Evolutionary conservation across 139 green algal genomes (phyloP).

Genomic region (Chlorella sp.): DNA sequence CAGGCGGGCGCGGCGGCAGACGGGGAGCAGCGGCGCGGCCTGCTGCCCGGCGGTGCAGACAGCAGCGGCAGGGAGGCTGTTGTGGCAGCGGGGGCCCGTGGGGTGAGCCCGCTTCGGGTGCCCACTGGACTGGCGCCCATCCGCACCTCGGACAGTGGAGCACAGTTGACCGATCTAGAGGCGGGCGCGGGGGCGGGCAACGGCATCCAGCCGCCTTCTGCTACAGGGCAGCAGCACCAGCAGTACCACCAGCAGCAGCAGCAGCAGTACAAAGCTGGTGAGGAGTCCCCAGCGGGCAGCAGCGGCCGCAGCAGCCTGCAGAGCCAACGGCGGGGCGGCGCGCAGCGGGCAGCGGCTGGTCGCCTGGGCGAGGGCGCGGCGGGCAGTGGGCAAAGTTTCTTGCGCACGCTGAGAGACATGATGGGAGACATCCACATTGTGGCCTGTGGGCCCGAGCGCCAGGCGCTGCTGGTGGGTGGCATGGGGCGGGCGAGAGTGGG

Average conservation of each 20-base stretch:
- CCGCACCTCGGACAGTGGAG: slow-evolving; percentile 1
- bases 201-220: not conserved
- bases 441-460: slow-evolving; percentile 45
- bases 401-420: slow-evolving; percentile 57
- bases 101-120: not conserved
- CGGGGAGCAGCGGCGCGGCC: not conserved
- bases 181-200: not conserved
- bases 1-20: not conserved
- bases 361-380: not conserved
- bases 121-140: slow-evolving; percentile 23
- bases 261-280: not conserved
- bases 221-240: slow-evolving; percentile 26
- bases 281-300: not conserved
- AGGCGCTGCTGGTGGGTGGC: slow-evolving; percentile 48
- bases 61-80: not conserved
- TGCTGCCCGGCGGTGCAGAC: slow-evolving; percentile 4
- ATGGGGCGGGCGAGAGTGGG: not conserved
- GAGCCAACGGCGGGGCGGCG: not conserved
- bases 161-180: not conserved
- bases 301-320: not conserved
- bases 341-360: not conserved
- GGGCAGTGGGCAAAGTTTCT: too few relatives aligned
- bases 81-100: not conserved
- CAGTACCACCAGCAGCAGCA: not conserved
- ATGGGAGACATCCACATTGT: slow-evolving; percentile 66